A percentile compares a stretch with the other conserved stretches of the same genome.
These are phyloP conservation scores for Craspedostauros australis DNA, from an alignment of 108 stramenopile species.

Conservation along the genomic window DNA sequence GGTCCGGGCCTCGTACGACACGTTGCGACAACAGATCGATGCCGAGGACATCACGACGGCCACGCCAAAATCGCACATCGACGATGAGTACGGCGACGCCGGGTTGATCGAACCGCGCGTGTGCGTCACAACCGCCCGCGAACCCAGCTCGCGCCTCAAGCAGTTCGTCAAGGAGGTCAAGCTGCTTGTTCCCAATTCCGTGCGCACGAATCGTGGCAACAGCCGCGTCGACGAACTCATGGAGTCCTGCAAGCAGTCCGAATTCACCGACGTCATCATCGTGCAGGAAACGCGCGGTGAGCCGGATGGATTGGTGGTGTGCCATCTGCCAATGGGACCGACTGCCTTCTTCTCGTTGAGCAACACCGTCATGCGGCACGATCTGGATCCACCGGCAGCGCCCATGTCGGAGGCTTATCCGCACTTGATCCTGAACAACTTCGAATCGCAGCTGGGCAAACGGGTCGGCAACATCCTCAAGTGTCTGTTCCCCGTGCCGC, in stretches of 20 bases:
- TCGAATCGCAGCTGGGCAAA: constrained; percentile 76
- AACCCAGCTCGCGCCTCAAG: constrained; percentile 89
- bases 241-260: constrained; percentile 77
- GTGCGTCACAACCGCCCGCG: constrained; percentile 96
- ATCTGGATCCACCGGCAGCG: constrained; percentile 90
- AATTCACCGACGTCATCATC: constrained; percentile 96
- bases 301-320: constrained; percentile 96
- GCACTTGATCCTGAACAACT: constrained; percentile 88
- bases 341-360: constrained; percentile 93
- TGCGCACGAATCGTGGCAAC: constrained; percentile 93
- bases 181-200: constrained; percentile 91
- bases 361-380: constrained; percentile 91
- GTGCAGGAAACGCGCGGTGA: constrained; percentile 98
- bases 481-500: constrained; percentile 94
- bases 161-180: constrained; percentile 99
- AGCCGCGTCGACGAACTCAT: constrained; percentile 91
- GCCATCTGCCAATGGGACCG: constrained; percentile 97
- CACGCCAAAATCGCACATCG: constrained; percentile 55
- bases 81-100: constrained; percentile 97
- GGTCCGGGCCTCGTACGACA: constrained; percentile 75
- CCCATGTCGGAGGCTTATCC: constrained; percentile 96
- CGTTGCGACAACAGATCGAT: constrained; percentile 60
- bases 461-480: constrained; percentile 92
- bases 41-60: constrained; percentile 77
- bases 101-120: constrained; percentile 88